phyloP scores from a whole-genome alignment of 108 stramenopile genomes.

The Skeletonema potamos region DNA sequence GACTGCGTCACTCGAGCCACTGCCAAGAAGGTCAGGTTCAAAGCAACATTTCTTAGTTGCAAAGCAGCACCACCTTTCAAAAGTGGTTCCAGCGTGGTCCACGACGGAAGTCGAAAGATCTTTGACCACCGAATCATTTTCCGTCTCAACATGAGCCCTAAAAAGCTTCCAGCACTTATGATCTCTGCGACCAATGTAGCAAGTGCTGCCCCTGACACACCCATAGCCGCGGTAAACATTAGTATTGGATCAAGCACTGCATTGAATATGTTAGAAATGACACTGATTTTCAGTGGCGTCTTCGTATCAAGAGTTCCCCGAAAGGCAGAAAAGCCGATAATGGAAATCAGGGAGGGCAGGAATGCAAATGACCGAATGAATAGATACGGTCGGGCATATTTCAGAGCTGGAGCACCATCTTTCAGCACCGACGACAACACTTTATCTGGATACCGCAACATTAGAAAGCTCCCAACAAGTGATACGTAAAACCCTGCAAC shows the following conservation, averaged over 20 bases:
- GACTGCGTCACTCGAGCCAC: conserved; percentile 82
- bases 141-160: conserved; percentile 54
- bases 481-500: conserved; percentile 76
- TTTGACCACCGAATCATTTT: conserved; percentile 63
- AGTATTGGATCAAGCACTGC: conserved; percentile 82
- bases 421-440: conserved; percentile 60
- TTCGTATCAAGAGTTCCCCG: conserved; percentile 73
- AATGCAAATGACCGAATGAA: conserved; percentile 84
- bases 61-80: conserved; percentile 78
- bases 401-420: conserved; percentile 73
- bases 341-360: conserved; percentile 75
- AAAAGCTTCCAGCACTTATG: conserved; percentile 63
- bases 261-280: conserved; percentile 80
- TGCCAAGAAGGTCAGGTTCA: conserved; percentile 84
- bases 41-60: conserved; percentile 80
- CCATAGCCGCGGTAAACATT: conserved; percentile 80
- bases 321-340: conserved; percentile 62
- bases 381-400: conserved; percentile 86
- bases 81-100: conserved; percentile 62
- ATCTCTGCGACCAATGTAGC: conserved; percentile 81
- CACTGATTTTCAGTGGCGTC: conserved; percentile 85
- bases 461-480: conserved; percentile 58
- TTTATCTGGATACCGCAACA: conserved; percentile 62
- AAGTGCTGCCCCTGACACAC: conserved; percentile 85
- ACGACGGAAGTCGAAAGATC: conserved; percentile 60